A percentile compares a stretch with the other conserved stretches of the same genome.
Conservation (phyloP, 805 yeast genomes). For the Ogataea pignaliae region DNA sequence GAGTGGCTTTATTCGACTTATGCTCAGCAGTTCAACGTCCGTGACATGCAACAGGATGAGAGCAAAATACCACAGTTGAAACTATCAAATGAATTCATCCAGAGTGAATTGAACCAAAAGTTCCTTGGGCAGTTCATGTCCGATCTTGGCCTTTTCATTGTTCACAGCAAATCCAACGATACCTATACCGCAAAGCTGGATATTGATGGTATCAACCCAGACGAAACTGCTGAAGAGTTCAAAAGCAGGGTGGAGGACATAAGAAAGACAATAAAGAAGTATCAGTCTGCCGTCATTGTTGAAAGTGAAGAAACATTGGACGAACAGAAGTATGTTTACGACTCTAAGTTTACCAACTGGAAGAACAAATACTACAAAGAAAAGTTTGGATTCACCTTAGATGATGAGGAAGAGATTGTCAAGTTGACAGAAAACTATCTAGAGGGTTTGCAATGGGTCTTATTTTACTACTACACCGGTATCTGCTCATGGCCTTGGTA, state of each 20-base stretch:
- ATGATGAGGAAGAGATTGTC: slow-evolving; percentile 54
- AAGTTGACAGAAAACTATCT: slow-evolving; percentile 74
- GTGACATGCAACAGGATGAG: slow-evolving; percentile 30
- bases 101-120: slow-evolving; percentile 44
- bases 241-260: slow-evolving; percentile 46
- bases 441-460: slow-evolving; percentile 96
- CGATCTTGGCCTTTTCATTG: slow-evolving; percentile 61
- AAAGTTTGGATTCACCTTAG: slow-evolving; percentile 67
- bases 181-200: slow-evolving; percentile 60
- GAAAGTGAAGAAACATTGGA: slow-evolving; percentile 53
- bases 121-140: slow-evolving; percentile 61
- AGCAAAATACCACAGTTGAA: slow-evolving; percentile 39
- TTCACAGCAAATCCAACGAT: slow-evolving; percentile 56
- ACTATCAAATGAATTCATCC: slow-evolving; percentile 44
- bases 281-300: slow-evolving; percentile 59
- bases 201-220: slow-evolving; percentile 66
- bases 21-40: slow-evolving; percentile 30
- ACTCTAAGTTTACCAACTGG: slow-evolving; percentile 74
- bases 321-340: slow-evolving; percentile 59
- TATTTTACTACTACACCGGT: slow-evolving; percentile 85
- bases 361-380: slow-evolving; percentile 78
- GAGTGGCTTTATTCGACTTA: slow-evolving; percentile 42
- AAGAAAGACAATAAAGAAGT: slow-evolving; percentile 54
- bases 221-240: slow-evolving; percentile 64
- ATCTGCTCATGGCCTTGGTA: slow-evolving; percentile 97